Conservation (phyloP, 2,329 filamentous ascomycete species). For the Colletotrichum navitas region DNA sequence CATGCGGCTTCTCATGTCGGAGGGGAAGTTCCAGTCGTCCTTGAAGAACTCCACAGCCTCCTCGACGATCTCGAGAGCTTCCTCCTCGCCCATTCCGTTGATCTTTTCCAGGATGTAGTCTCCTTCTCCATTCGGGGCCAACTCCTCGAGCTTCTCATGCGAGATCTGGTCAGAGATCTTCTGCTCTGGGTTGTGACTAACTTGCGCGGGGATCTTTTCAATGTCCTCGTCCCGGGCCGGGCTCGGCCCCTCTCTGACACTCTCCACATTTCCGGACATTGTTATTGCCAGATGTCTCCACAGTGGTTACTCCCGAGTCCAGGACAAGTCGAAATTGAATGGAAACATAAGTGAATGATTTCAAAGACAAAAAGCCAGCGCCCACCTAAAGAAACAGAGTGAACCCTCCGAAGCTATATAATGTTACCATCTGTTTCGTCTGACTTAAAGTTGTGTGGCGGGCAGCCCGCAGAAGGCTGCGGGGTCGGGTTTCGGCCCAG, state of each 20-base stretch:
- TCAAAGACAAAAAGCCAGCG: neutral
- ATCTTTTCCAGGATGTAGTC: slow-evolving; percentile 58
- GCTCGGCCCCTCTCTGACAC: slow-evolving; percentile 17
- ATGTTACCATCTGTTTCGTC: neutral
- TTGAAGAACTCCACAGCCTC: slow-evolving; percentile 55
- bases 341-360: neutral
- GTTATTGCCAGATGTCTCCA: slow-evolving; percentile 10
- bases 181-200: slow-evolving; percentile 17
- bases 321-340: neutral
- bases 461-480: slow-evolving; percentile 18
- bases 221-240: slow-evolving; percentile 26
- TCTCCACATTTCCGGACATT: slow-evolving; percentile 40
- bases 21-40: slow-evolving; percentile 60
- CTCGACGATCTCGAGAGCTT: slow-evolving; percentile 55
- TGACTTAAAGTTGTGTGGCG: slow-evolving; percentile 33
- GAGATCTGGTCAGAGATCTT: slow-evolving; percentile 53
- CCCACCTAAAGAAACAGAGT: too few species aligned
- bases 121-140: slow-evolving; percentile 58
- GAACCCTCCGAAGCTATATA: slow-evolving; percentile 25
- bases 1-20: slow-evolving; percentile 58
- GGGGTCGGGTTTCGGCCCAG: slow-evolving; percentile 36
- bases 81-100: slow-evolving; percentile 58
- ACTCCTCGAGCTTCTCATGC: slow-evolving; percentile 54
- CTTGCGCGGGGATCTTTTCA: slow-evolving; percentile 34
- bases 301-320: neutral